Evolutionary conservation across 805 yeast genomes (phyloP).

Genomic region (Starmerella davenportii): DNA sequence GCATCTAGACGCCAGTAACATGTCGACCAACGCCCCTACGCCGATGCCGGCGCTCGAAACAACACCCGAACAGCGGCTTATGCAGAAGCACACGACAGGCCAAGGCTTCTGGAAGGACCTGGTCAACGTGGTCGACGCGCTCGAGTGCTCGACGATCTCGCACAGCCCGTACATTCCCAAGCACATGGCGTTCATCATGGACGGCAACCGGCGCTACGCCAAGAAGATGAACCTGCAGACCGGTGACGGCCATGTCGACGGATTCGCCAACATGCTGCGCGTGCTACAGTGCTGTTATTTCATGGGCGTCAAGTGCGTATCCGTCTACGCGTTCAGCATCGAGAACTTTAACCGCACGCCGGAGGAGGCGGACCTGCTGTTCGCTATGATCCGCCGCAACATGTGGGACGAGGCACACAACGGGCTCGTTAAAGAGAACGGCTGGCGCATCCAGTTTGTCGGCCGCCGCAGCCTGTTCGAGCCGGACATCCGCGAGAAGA

Average conservation of each 20-base stretch:
- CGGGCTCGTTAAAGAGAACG: conserved; percentile 28
- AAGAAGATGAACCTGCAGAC: conserved; percentile 44
- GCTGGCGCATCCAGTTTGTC: conserved; percentile 52
- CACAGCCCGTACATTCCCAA: conserved; percentile 34
- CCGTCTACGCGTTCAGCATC: conserved; percentile 88
- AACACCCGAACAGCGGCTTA: not conserved
- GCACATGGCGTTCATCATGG: conserved; percentile 92
- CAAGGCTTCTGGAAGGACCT: conserved; percentile 1
- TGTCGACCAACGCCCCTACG: not conserved
- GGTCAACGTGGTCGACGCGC: not conserved
- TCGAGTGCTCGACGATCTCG: not conserved
- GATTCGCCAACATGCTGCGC: conserved; percentile 55
- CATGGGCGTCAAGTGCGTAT: conserved; percentile 62
- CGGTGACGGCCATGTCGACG: conserved; percentile 81
- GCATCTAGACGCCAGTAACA: too few relatives aligned
- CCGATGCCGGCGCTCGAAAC: not conserved
- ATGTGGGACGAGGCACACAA: conserved; percentile 17
- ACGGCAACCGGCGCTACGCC: conserved; percentile 88
- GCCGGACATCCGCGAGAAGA: conserved; percentile 44
- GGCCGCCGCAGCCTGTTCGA: conserved; percentile 62
- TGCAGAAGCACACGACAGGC: not conserved
- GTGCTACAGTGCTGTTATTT: conserved; percentile 59
- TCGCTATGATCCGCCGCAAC: conserved; percentile 18
- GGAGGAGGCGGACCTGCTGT: conserved; percentile 53
- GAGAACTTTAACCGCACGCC: conserved; percentile 81